Conservation (phyloP, 495 filamentous ascomycete species). For the Astrothelium macrocarpum region DNA sequence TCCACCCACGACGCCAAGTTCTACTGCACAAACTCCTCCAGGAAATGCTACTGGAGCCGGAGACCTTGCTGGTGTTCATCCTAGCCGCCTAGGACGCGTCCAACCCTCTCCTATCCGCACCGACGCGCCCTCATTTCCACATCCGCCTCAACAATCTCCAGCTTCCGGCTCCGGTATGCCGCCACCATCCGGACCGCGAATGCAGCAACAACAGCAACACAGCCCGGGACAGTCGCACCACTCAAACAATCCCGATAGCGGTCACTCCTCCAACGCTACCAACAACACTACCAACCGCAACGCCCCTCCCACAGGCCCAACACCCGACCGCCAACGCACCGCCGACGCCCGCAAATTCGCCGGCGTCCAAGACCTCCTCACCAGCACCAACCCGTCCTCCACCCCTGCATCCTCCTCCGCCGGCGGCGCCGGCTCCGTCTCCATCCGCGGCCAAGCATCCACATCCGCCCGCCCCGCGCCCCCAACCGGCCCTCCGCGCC, state of each 20-base stretch:
- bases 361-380: constrained; percentile 10
- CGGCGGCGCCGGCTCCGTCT: background rate
- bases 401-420: background rate
- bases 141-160: background rate
- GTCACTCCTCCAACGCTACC: background rate
- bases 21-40: constrained; percentile 14
- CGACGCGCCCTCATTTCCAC: constrained; percentile 10
- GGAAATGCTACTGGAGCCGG: constrained; percentile 11
- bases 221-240: background rate
- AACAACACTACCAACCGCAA: constrained; percentile 18
- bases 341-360: constrained; percentile 9
- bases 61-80: constrained; percentile 23
- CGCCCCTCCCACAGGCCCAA: constrained; percentile 3
- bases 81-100: constrained; percentile 25
- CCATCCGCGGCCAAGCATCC: background rate
- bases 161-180: background rate
- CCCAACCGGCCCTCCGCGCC: background rate
- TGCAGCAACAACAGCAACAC: constrained; percentile 9
- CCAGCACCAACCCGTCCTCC: background rate
- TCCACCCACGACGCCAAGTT: constrained; percentile 15
- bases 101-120: constrained; percentile 19
- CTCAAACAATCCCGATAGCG: too few relatives aligned
- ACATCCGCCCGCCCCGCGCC: background rate
- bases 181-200: background rate
- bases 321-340: constrained; percentile 14